Conservation (phyloP, 2,329 filamentous ascomycete genomes). For the Talaromyces atroroseus region DNA sequence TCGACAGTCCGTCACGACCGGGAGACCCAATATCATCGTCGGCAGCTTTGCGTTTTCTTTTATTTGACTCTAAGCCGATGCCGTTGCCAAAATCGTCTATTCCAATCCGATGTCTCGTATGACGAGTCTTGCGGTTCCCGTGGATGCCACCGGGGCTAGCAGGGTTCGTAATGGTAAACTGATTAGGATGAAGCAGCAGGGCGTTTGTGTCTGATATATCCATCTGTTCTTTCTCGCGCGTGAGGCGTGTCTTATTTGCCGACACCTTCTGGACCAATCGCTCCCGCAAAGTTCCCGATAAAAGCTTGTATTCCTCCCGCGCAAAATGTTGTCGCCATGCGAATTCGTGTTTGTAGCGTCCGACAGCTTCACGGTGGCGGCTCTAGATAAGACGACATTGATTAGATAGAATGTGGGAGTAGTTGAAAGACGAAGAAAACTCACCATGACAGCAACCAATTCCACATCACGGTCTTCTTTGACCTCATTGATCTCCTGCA, state of each 20-base stretch:
- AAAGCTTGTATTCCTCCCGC: slow-evolving; percentile 56
- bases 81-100: slow-evolving; percentile 48
- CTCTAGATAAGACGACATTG: slow-evolving; percentile 38
- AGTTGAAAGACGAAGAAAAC: slow-evolving; percentile 24
- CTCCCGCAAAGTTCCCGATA: slow-evolving; percentile 56
- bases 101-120: slow-evolving; percentile 54
- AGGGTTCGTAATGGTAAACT: slow-evolving; percentile 62
- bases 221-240: slow-evolving; percentile 62
- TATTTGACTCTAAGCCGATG: slow-evolving; percentile 45
- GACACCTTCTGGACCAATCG: slow-evolving; percentile 55
- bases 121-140: slow-evolving; percentile 57
- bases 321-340: slow-evolving; percentile 58
- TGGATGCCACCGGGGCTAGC: slow-evolving; percentile 57
- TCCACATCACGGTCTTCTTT: slow-evolving; percentile 83
- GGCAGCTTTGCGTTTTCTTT: slow-evolving; percentile 54
- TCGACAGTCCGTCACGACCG: slow-evolving; percentile 45
- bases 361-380: slow-evolving; percentile 51
- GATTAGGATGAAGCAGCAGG: slow-evolving; percentile 59
- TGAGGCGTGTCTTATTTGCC: slow-evolving; percentile 52
- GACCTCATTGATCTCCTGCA: slow-evolving; percentile 78
- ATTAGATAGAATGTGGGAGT: neutral
- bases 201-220: slow-evolving; percentile 63
- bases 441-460: slow-evolving; percentile 73
- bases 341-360: slow-evolving; percentile 52
- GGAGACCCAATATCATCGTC: slow-evolving; percentile 56